Evolutionary conservation across 441 rosid species (phyloP), one percentile per base, ranked within the genome.

Genomic region (Gossypium lobatum): DNA sequence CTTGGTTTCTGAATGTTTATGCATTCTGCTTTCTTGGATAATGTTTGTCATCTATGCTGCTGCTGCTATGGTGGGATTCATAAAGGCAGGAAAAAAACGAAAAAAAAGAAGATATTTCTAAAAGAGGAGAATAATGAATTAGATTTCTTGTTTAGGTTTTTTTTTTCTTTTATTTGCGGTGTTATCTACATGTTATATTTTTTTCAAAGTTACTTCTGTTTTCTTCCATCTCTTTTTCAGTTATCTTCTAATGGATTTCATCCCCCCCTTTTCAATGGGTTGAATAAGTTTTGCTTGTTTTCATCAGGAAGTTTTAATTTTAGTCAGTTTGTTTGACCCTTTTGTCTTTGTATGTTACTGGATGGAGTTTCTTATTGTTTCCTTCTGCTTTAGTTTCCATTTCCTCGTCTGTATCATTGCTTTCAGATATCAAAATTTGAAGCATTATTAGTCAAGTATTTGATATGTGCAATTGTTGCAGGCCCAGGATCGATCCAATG

Each of bases 401-500:
- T 68, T 52, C 60, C 16, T 7, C 4, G 8, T n/a, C 21, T 48
- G 14, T 66, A 25, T 66, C 50, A 25, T 23, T 66, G 37, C 28
- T 67, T 67, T n/a, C 42, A 8, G 26, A 46, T 66, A 5, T 66
- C 2, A 28, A 25, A 50, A 52, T 45, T 63, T 25, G 52, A 46
- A 64, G 69, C 48, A 50, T 37, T 70, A 52, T 77, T 72, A 37
- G 45, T 7, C 70, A 55, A 46, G 6, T 58, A 39, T 21, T 58
- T 57, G 34, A 58, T 13, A 58, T 71, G 34, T 25, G 39, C 57
- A 23, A 48, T 17, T 75, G 13, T 42, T 73, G 71, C 80, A 88
- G 92, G 76, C 70, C 67, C 89, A 79, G 76, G 98, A 91, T 65
- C 88, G 83, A 77, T 86, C 91, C 75, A 89, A 83, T 75, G 97